Evolutionary conservation across 805 yeast species (phyloP).

Genomic region (Starmerella bacillaris): DNA sequence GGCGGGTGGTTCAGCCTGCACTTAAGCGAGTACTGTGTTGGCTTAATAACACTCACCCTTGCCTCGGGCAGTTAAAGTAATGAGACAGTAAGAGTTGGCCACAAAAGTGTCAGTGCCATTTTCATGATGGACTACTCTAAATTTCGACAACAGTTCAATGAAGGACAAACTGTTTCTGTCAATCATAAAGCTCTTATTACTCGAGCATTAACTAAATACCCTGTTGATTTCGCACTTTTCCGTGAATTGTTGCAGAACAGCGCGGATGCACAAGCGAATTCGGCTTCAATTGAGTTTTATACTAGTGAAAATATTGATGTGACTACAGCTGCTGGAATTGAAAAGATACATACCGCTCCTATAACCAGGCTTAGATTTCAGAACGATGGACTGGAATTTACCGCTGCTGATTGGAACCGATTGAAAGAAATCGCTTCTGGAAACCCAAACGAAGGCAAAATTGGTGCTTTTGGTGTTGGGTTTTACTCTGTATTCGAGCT

Average conservation of each 20-base stretch:
- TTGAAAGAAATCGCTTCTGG: constrained; percentile 27
- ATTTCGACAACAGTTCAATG: constrained; percentile 10
- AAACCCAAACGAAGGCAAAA: constrained; percentile 27
- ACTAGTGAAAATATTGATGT: constrained; percentile 5
- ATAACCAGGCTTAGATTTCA: constrained; percentile 16
- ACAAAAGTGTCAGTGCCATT: not conserved
- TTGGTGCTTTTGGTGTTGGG: constrained; percentile 30
- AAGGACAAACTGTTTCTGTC: constrained; percentile 23
- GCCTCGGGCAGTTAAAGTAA: not conserved
- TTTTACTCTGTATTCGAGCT: constrained; percentile 63
- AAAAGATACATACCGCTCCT: constrained; percentile 19
- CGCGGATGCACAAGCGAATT: constrained; percentile 26
- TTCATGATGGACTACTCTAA: constrained; percentile 15
- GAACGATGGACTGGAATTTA: constrained; percentile 24
- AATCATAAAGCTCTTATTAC: constrained; percentile 28
- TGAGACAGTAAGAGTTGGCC: not conserved
- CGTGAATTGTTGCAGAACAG: constrained; percentile 27
- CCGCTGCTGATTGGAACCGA: constrained; percentile 25
- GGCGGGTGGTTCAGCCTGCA: no score
- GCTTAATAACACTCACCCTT: not conserved
- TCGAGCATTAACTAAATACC: constrained; percentile 27
- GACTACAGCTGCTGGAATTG: constrained; percentile 4
- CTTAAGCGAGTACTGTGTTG: not conserved
- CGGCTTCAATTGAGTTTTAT: constrained; percentile 21
- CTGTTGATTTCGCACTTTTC: constrained; percentile 27